Conservation (phyloP, 2,329 filamentous ascomycete genomes). For the Talaromyces islandicus region DNA sequence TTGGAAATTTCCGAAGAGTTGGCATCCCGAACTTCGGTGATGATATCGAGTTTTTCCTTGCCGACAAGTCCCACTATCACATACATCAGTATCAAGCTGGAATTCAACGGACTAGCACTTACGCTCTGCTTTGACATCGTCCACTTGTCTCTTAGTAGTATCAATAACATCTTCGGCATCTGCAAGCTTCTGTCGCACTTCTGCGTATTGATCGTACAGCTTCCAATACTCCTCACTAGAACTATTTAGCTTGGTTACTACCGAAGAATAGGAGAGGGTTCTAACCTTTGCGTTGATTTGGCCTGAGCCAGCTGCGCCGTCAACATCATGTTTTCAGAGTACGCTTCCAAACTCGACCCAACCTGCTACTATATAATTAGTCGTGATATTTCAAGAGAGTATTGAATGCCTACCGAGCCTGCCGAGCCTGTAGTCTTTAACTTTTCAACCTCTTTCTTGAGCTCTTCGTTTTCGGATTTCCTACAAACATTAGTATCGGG, state of each 20-base stretch:
- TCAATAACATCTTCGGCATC: conserved; percentile 32
- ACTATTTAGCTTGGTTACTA: conserved; percentile 13
- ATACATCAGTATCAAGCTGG: conserved; percentile 15
- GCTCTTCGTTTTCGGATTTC: conserved; percentile 36
- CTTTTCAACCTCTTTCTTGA: conserved; percentile 31
- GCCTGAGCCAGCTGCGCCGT: conserved; percentile 27
- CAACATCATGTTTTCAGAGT: conserved; percentile 27
- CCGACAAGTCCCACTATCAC: conserved; percentile 27
- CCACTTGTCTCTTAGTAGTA: conserved; percentile 28
- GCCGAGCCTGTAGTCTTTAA: conserved; percentile 17
- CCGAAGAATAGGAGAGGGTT: background rate
- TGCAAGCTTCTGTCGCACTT: conserved; percentile 30
- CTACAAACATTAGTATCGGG: conserved; percentile 19
- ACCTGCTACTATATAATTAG: conserved; percentile 17
- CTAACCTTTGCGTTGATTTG: conserved; percentile 32
- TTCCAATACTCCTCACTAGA: conserved; percentile 35
- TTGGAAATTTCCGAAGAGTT: conserved; percentile 28
- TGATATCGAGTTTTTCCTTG: conserved; percentile 33
- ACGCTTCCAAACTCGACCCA: conserved; percentile 23
- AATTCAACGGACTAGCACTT: conserved; percentile 13
- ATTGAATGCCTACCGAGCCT: conserved; percentile 6
- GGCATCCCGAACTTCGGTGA: conserved; percentile 31
- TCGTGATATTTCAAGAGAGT: conserved; percentile 13
- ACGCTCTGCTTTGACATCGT: conserved; percentile 32
- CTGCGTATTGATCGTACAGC: conserved; percentile 34